Evolutionary conservation across 2,329 filamentous ascomycete species (phyloP), one percentile per base, ranked within the genome.

Genomic region (Fusarium sterilihyphosum): DNA sequence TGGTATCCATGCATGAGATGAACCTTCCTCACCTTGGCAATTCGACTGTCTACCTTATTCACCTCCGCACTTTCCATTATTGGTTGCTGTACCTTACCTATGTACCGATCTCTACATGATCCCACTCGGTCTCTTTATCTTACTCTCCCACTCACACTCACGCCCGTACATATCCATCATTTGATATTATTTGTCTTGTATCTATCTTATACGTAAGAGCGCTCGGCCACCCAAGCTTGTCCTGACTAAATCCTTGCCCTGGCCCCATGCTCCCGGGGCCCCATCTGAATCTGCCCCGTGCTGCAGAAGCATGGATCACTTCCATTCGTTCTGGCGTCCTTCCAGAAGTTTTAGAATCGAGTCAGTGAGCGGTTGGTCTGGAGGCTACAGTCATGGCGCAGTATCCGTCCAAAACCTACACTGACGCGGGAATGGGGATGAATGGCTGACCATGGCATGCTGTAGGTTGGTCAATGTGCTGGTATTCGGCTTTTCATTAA

Each of bases 251-350:
- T 38, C 43, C 57, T 68, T 44, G 64, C 67, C 65, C 65, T 77
- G 74, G 73, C 54, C 73, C 75, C 73, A 69, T 75, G 60, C 63
- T 46, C 65, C 61, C 64, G 65, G 71, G 70, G 70, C 67, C 70
- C 70, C 76, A 65, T 76, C 61, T 71, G 71, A 69, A 61, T 67
- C 29, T 74, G 73, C 74, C 74, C 76, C 73, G 73, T 78, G 67
- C 75, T 76, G 61, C 73, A 70, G 47, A 61, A 66, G 61, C 73
- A 77, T 76, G 67, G 76, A 67, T 73, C 60, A 69, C 29, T 67
- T 58, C 54, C 66, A 73, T 76, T 65, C 71, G 70, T 79, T 80
- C 78, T 74, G 71, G 67, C 53, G 64, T 62, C 61, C 72, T 80
- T 80, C 78, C 73, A 80, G 78, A 80, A 80, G 76, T 61, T 52